Evolutionary conservation across 2,329 filamentous ascomycete genomes (phyloP), one percentile per base, ranked within the genome.

Genomic region (Byssoonygena ceratinophila): DNA sequence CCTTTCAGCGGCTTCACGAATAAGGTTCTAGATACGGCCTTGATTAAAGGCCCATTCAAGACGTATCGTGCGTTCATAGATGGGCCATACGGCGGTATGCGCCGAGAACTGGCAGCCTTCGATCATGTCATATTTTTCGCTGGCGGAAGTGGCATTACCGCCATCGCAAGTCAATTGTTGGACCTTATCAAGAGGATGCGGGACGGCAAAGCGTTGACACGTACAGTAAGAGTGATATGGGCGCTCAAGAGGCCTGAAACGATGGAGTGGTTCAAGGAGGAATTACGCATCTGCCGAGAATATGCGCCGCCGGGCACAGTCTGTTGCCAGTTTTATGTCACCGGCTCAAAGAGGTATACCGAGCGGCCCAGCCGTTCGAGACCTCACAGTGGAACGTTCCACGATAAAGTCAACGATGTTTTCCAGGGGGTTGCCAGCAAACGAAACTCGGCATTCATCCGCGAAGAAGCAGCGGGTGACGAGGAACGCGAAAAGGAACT

Each of bases 191-290:
- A 95, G 71, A 83, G 89, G 54, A 95, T 97, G 84, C 83, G 89
- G 54, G 90, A 95, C 64, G 87, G 88, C 46, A 95, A 95, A 68
- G 90, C 91, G 31, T 87, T 95, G 41, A 96, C 90, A 1, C 87
- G 85, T 66, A 87, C 84, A 58, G 84, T 97, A 4, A 84, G 92
- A 14, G 87, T 97, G 1, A 80, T 97, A n/a, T 97, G 91, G 91
- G 83, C 90, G 4, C 74, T 96, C 59, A 94, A 92, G 69, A 81
- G 86, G 52, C 82, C 92, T 12, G 91, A 96, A 67, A 87, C 88
- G 0, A 88, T 97, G 82, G 88, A 96, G 65, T 97, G 91, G 91
- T 97, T 96, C 76, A 86, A 87, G 59, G 90, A 96, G 69, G 91
- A 96, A 67, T 76, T 96, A 54, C 81, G 89, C 45, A 94, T 96